Conservation (phyloP, 257 asterid species). For the Solanum lycopersicoides region DNA sequence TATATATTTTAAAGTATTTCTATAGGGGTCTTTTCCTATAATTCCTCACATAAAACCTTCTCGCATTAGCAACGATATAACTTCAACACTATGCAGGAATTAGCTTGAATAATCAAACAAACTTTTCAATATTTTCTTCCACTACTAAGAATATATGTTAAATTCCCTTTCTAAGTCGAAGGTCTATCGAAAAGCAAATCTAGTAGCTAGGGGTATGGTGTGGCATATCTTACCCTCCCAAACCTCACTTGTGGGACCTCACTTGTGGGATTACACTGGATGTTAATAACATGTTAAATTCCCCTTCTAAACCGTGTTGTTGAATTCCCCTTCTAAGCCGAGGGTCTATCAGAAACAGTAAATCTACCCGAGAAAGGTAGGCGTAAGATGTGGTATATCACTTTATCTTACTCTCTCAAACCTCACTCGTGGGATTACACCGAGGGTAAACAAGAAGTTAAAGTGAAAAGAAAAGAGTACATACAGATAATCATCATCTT, state of each 20-base stretch:
- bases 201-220: too few species aligned
- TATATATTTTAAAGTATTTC: too few species aligned
- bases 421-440: not conserved
- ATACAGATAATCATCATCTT: constrained; percentile 54
- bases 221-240: too few species aligned
- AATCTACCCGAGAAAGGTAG: not conserved
- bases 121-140: not conserved
- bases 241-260: too few species aligned
- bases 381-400: not conserved
- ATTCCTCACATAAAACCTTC: not conserved
- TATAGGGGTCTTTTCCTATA: not conserved
- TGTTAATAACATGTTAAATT: not conserved
- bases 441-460: not conserved
- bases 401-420: not conserved
- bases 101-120: not conserved
- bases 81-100: not conserved
- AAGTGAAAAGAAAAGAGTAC: not conserved
- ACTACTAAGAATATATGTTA: not conserved
- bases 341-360: not conserved
- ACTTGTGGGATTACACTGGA: too few species aligned
- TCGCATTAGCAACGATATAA: not conserved
- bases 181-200: not conserved
- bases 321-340: not conserved
- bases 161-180: not conserved
- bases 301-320: not conserved